These are phyloP conservation scores for Fusarium sp. DNA, from an alignment of 2,329 filamentous ascomycete species.

Conservation along the genomic window DNA sequence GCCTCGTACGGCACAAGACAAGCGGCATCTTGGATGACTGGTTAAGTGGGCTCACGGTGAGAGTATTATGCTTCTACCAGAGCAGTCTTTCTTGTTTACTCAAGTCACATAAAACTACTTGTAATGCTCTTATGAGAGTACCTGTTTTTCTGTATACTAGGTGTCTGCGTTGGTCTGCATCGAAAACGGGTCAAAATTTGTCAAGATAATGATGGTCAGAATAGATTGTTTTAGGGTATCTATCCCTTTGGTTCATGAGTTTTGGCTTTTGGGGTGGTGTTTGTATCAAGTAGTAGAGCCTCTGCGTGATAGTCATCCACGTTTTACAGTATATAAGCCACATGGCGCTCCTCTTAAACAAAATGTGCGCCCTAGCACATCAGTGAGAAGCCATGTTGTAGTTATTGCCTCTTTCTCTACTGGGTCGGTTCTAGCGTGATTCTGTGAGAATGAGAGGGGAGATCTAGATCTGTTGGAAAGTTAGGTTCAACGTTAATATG, in stretches of 20 bases:
- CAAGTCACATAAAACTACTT: neutral
- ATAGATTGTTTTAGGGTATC: neutral
- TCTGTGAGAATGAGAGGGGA: neutral
- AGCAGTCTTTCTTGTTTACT: neutral
- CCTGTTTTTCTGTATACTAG: constrained; percentile 7
- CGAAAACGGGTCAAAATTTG: neutral
- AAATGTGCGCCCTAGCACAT: no score
- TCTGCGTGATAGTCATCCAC: neutral
- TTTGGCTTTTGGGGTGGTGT: neutral
- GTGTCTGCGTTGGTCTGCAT: constrained; percentile 12
- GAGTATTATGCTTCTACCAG: neutral
- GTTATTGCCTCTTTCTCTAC: neutral
- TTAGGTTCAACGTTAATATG: neutral
- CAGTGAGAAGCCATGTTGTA: neutral
- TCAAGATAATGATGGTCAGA: constrained; percentile 2
- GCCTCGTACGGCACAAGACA: constrained; percentile 87
- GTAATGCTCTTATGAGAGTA: neutral
- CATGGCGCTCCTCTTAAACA: neutral
- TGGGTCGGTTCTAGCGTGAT: neutral
- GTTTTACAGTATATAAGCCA: neutral
- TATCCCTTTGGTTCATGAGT: neutral
- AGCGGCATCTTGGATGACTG: constrained; percentile 88
- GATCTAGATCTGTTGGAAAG: neutral
- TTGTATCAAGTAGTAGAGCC: neutral
- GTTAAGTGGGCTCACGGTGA: constrained; percentile 55